Conservation (phyloP, 306 rosid species). For the Albizia julibrissin region DNA sequence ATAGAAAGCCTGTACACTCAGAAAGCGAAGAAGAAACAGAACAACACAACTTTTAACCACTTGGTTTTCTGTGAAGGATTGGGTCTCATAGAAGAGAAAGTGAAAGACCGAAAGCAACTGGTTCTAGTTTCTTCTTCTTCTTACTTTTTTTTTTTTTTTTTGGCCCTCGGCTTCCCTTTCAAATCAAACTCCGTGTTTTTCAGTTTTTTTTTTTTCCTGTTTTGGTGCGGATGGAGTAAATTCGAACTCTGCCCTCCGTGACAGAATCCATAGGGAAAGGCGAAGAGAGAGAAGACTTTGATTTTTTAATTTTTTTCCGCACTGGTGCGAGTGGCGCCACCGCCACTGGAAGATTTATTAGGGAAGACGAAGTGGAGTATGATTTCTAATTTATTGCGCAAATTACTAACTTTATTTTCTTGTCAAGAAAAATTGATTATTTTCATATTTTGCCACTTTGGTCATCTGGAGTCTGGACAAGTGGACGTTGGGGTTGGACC, state of each 20-base stretch:
- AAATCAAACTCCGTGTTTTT: neutral
- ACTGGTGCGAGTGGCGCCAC: too few species aligned
- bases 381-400: neutral
- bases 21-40: conserved; percentile 31
- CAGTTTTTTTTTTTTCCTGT: neutral
- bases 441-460: neutral
- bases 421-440: neutral
- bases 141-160: conserved; percentile 7
- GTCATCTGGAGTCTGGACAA: too few species aligned
- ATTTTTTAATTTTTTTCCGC: too few species aligned
- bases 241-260: conserved; percentile 37
- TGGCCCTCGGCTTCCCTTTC: conserved; percentile 35
- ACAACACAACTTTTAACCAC: conserved; percentile 5
- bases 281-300: conserved; percentile 20
- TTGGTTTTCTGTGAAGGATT: conserved; percentile 1
- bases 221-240: neutral
- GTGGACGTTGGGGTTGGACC: neutral
- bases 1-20: conserved; percentile 30
- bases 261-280: conserved; percentile 38
- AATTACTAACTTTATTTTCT: neutral
- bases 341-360: too few species aligned
- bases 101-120: conserved; percentile 66
- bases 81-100: conserved; percentile 39
- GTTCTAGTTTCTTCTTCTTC: neutral
- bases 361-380: neutral